Evolutionary conservation across 352 stramenopile genomes (phyloP).

Genomic region (Globisporangium cystogenes): DNA sequence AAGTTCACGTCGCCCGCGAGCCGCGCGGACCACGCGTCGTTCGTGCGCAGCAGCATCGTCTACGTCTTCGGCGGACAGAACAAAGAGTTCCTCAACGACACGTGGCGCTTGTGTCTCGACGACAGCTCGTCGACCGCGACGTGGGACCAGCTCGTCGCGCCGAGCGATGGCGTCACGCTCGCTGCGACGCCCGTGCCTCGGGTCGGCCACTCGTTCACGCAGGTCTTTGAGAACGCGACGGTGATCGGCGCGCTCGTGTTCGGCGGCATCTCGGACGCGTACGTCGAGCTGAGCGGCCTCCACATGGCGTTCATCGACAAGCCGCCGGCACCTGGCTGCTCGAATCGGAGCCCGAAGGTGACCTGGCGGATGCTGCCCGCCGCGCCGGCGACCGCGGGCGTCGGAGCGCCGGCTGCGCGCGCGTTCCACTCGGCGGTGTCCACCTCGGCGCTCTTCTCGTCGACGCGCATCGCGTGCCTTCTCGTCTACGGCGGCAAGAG

Average conservation of each 20-base stretch:
- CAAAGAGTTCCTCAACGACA: conserved; percentile 52
- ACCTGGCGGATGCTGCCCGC: conserved; percentile 30
- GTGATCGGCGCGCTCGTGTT: conserved; percentile 36
- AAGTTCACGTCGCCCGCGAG: conserved; percentile 58
- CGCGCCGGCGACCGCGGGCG: conserved; percentile 3
- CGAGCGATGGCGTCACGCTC: conserved; percentile 23
- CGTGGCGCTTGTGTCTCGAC: conserved; percentile 52
- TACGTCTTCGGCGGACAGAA: conserved; percentile 56
- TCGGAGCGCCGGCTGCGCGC: conserved; percentile 20
- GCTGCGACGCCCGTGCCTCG: conserved; percentile 26
- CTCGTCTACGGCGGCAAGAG: conserved; percentile 59
- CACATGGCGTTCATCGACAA: conserved; percentile 43
- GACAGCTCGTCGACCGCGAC: conserved; percentile 23
- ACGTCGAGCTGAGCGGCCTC: conserved; percentile 32
- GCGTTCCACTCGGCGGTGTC: conserved; percentile 43
- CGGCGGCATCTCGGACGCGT: conserved; percentile 41
- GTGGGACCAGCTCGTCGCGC: conserved; percentile 52
- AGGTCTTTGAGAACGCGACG: conserved; percentile 44
- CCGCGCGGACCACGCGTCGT: conserved; percentile 47
- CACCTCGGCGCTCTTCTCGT: conserved; percentile 27
- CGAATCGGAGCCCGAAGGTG: conserved; percentile 22
- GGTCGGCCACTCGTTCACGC: conserved; percentile 55
- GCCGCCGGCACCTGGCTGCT: conserved; percentile 14
- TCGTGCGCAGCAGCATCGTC: conserved; percentile 22
- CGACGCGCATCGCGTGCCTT: conserved; percentile 29